Evolutionary conservation across 2,329 filamentous ascomycete species (phyloP).

Genomic region (Oidium heveae): DNA sequence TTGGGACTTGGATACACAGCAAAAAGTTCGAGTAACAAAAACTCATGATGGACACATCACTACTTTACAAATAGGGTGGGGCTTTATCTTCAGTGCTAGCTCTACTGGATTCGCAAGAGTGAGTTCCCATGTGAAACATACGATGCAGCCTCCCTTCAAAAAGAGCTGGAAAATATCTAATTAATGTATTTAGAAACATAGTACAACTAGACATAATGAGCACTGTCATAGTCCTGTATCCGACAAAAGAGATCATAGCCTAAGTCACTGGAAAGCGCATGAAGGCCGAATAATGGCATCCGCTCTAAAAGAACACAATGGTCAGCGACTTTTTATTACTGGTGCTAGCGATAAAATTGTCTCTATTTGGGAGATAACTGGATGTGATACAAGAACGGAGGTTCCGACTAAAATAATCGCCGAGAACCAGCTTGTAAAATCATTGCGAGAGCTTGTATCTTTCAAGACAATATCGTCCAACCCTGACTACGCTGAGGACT

Average conservation of each 20-base stretch:
- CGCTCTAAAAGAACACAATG: slow-evolving; percentile 41
- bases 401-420: slow-evolving; percentile 9
- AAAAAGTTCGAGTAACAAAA: slow-evolving; percentile 69
- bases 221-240: slow-evolving; percentile 24
- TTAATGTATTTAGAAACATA: slow-evolving; percentile 28
- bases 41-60: slow-evolving; percentile 62
- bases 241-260: slow-evolving; percentile 61
- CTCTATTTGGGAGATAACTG: slow-evolving; percentile 58
- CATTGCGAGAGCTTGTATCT: slow-evolving; percentile 62
- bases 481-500: slow-evolving; percentile 70
- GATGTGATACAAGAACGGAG: slow-evolving; percentile 12
- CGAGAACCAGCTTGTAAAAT: slow-evolving; percentile 37
- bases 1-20: slow-evolving; percentile 88
- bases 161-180: slow-evolving; percentile 1
- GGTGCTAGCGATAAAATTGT: slow-evolving; percentile 82
- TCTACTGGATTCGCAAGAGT: slow-evolving; percentile 71
- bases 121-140: slow-evolving; percentile 13
- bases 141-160: no score
- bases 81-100: slow-evolving; percentile 68
- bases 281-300: slow-evolving; percentile 72
- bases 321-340: slow-evolving; percentile 68
- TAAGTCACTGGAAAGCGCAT: slow-evolving; percentile 61
- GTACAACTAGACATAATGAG: slow-evolving; percentile 35
- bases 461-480: slow-evolving; percentile 82
- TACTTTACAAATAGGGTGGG: slow-evolving; percentile 63